Evolutionary conservation across 371 early-diverging fungal species (phyloP).

Genomic region (Actinomortierella ambigua): DNA sequence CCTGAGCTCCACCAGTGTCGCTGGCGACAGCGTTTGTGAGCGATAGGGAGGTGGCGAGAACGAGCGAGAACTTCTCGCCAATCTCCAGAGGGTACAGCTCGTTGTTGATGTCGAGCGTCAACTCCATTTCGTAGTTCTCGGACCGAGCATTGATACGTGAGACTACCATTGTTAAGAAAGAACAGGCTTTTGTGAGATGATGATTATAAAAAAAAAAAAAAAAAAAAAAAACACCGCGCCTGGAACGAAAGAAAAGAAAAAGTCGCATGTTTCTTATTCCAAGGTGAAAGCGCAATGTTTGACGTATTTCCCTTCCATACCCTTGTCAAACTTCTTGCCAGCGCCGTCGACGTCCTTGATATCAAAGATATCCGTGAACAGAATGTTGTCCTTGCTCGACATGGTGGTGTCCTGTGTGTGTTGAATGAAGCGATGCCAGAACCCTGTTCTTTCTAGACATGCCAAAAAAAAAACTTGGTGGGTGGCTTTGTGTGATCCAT

Average conservation of each 20-base stretch:
- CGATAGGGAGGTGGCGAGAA: constrained; percentile 80
- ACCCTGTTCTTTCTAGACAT: no score
- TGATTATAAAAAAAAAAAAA: background rate
- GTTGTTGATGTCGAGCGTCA: constrained; percentile 90
- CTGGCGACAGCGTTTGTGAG: constrained; percentile 51
- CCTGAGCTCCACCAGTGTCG: constrained; percentile 55
- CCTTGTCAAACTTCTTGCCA: constrained; percentile 94
- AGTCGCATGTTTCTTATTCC: background rate
- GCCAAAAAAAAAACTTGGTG: no score
- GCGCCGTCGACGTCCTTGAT: constrained; percentile 88
- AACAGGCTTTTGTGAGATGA: background rate
- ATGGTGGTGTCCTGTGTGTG: constrained; percentile 28
- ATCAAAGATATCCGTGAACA: constrained; percentile 89
- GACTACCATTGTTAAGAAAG: constrained; percentile 55
- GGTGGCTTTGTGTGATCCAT: no score
- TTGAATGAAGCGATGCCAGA: no score
- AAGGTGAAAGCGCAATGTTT: background rate
- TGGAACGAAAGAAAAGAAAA: background rate
- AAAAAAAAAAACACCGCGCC: background rate
- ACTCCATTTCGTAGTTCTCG: constrained; percentile 88
- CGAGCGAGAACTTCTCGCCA: constrained; percentile 84
- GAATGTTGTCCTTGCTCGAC: constrained; percentile 69
- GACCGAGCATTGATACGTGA: constrained; percentile 87
- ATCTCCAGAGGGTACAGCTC: constrained; percentile 90
- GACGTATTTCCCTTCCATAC: constrained; percentile 51